phyloP scores from a whole-genome alignment of 306 rosid species.

The Lagenaria siceraria region DNA sequence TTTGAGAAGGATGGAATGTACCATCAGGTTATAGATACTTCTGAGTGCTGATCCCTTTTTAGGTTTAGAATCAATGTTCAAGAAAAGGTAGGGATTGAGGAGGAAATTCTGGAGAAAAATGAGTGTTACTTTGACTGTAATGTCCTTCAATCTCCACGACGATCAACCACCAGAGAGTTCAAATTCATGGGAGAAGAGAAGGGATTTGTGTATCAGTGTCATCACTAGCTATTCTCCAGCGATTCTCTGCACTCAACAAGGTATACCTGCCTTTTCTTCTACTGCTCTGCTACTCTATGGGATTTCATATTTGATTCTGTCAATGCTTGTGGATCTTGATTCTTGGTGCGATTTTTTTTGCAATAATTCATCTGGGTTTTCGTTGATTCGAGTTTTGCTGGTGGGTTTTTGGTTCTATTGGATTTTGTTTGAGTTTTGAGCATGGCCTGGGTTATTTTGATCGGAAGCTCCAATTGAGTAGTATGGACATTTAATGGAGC shows the following conservation, averaged over 20 bases:
- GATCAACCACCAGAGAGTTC: constrained; percentile 76
- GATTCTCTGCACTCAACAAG: constrained; percentile 93
- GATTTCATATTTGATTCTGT: background rate
- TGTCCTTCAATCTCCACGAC: constrained; percentile 96
- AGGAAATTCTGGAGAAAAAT: constrained; percentile 23
- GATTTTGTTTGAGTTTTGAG: background rate
- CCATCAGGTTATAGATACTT: background rate
- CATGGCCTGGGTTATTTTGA: background rate
- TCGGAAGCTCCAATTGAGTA: background rate
- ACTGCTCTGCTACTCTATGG: background rate
- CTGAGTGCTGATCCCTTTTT: background rate
- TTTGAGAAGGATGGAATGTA: background rate
- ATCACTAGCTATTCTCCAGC: constrained; percentile 71
- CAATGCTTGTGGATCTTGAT: constrained; percentile 17
- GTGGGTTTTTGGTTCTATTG: constrained; percentile 6
- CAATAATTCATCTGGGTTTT: constrained; percentile 26
- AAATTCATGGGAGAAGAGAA: constrained; percentile 90
- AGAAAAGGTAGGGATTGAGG: background rate
- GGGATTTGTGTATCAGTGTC: constrained; percentile 78
- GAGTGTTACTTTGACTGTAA: constrained; percentile 83
- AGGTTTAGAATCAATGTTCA: background rate
- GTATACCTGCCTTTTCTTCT: constrained; percentile 13
- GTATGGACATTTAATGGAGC: background rate
- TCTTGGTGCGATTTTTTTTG: constrained; percentile 15
- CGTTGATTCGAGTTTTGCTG: constrained; percentile 9